Base-by-base conservation (phyloP, 2,329 filamentous ascomycete genomes). In the Colletotrichum sp. region DNA sequence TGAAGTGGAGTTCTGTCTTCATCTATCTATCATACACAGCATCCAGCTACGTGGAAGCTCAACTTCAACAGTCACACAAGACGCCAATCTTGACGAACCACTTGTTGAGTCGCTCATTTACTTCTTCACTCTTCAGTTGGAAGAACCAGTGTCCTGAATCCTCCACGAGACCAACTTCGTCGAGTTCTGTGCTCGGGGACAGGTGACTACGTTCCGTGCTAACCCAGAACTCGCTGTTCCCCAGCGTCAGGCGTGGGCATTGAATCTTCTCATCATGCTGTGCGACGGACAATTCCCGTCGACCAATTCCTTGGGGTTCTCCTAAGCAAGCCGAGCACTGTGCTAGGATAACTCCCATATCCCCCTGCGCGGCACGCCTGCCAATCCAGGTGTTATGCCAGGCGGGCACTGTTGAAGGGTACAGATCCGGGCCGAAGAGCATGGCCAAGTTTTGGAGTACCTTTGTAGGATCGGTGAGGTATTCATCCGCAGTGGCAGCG, bases 371-470 rank as follows among this genome's bases (percentile, higher is more conserved):
- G 12, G 48, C 56, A 7, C 63, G 55, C 18, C 63, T 55, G 13
- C 32, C n/a, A 26, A 64, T 30, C 73, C 73, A 69, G 9, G 73
- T 56, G 18, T 38, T 43, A 21, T 75, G 73, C 73, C 73, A 73
- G 12, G 59, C 28, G 4, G 69, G 73, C 6, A 72, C 56, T n/a
- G 62, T 24, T 3, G 43, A 28, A 1, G 69, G 69, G 26, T 72
- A 52, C 16, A 73, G 18, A 3, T 26, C 48, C 16, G 21, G 9
- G 2, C 21, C 30, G n/a, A 75, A 66, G 4, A 73, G 38, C 24
- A 24, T 28, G 5, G 18, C 30, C 5, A 72, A 38, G 18, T 63
- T 75, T 28, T 26, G 48, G 5, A 72, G 28, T 6, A 63, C 26
- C 14, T 36, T 14, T 4, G 6, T 9, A 12, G 69, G 73, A 1